Conservation (phyloP, 768 basidiomycete species). For the Sporobolomyces phaffii region DNA sequence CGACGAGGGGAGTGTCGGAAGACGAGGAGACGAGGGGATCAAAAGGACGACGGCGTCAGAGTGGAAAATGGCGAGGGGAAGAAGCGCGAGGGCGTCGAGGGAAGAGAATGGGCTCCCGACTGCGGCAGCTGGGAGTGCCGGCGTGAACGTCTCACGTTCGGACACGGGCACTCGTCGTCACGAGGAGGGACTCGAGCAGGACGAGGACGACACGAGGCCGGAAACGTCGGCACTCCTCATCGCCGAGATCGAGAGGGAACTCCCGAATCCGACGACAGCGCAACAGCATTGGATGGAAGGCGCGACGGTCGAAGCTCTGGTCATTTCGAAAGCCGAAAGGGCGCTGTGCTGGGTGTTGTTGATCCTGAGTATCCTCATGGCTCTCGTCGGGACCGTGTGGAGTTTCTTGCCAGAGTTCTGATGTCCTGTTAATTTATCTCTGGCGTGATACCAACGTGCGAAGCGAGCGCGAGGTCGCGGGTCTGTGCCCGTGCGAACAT, state of each 20-base stretch:
- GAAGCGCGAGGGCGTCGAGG: not conserved
- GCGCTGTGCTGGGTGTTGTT: slow-evolving; percentile 58
- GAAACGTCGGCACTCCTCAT: not conserved
- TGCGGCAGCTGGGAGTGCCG: too few species aligned
- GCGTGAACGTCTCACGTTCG: too few species aligned
- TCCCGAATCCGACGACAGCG: not conserved
- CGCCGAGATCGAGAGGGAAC: not conserved
- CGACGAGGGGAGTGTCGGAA: too few species aligned
- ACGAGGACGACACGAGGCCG: not conserved
- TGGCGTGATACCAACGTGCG: too few species aligned
- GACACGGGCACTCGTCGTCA: too few species aligned
- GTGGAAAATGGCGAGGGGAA: not conserved
- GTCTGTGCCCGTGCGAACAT: too few species aligned
- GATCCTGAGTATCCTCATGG: slow-evolving; percentile 58
- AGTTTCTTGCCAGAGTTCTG: slow-evolving; percentile 12
- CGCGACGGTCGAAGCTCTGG: too few species aligned
- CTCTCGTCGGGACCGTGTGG: slow-evolving; percentile 50
- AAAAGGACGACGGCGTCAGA: too few species aligned
- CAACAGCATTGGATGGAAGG: not conserved
- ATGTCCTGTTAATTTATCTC: too few species aligned
- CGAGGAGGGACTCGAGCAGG: not conserved
- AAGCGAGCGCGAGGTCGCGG: too few species aligned
- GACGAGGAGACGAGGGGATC: not conserved
- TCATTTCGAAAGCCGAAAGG: slow-evolving; percentile 43
- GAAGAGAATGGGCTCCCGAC: not conserved